Percentiles rank a stretch among this genome's conserved stretches.
These are phyloP conservation scores for Stereocaulon alpinum DNA, from an alignment of 495 filamentous ascomycete genomes.

Conservation along the genomic window DNA sequence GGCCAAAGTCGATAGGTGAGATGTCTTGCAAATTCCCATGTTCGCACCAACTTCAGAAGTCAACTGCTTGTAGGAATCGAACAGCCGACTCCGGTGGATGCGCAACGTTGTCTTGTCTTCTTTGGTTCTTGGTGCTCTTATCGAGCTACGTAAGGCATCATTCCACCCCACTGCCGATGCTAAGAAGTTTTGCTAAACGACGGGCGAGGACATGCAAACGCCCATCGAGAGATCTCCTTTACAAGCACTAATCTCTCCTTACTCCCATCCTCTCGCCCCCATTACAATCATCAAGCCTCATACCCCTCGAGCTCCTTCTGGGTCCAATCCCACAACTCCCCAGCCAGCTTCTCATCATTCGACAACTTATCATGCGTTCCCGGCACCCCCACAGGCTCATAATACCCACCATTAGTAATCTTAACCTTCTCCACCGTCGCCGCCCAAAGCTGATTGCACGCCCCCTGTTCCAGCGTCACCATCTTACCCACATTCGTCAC, in stretches of 20 bases:
- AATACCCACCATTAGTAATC: slow-evolving; percentile 45
- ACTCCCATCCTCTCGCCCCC: background rate
- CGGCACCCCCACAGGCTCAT: slow-evolving; percentile 41
- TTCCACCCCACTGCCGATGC: background rate
- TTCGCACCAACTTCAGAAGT: background rate
- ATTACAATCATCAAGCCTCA: slow-evolving; percentile 9
- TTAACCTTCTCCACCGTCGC: slow-evolving; percentile 29
- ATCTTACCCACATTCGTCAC: slow-evolving; percentile 10
- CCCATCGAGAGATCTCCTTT: background rate
- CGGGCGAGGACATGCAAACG: background rate
- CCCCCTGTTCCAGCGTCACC: slow-evolving; percentile 29
- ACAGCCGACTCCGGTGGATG: slow-evolving; percentile 2
- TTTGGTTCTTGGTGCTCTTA: background rate
- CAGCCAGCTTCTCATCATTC: slow-evolving; percentile 33
- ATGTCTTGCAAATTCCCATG: background rate
- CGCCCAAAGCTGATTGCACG: slow-evolving; percentile 46
- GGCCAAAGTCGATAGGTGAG: slow-evolving; percentile 1
- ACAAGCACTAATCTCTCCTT: background rate
- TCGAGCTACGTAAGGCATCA: background rate
- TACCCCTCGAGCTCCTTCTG: slow-evolving; percentile 38
- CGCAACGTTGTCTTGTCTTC: background rate
- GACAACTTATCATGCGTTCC: slow-evolving; percentile 31
- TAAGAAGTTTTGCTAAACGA: background rate
- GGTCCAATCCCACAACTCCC: slow-evolving; percentile 54
- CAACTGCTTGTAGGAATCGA: background rate